Conservation (phyloP, 2,329 filamentous ascomycete genomes). For the Colletotrichum gigasporum region DNA sequence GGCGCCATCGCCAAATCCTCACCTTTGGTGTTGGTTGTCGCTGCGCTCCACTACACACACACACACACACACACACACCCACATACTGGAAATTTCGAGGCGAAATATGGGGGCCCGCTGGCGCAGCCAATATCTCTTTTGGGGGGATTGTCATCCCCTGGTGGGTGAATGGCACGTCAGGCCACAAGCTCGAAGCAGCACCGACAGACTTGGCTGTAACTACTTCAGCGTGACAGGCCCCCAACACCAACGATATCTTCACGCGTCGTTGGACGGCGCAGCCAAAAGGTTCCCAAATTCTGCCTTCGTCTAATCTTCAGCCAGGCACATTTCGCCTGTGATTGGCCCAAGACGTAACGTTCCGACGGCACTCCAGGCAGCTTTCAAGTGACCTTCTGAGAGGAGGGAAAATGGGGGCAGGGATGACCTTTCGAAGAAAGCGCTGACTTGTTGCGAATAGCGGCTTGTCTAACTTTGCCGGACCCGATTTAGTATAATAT, state of each 20-base stretch:
- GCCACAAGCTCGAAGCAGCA: not conserved
- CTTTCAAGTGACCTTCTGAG: not conserved
- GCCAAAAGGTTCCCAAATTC: not conserved
- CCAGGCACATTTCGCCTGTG: no score
- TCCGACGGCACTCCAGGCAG: not conserved
- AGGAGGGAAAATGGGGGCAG: not conserved
- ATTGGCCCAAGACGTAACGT: not conserved
- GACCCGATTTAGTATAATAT: conserved; percentile 19
- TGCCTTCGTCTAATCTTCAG: no score
- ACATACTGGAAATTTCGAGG: no score
- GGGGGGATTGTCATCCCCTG: not conserved
- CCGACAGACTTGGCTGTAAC: not conserved
- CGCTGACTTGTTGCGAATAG: not conserved
- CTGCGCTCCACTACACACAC: not conserved
- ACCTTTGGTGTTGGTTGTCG: conserved; percentile 6
- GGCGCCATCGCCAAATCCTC: conserved; percentile 20
- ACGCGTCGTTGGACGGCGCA: not conserved
- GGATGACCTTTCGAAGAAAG: not conserved
- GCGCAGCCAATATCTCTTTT: not conserved
- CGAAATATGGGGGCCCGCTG: no score
- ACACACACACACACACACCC: no score
- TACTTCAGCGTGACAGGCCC: conserved; percentile 11
- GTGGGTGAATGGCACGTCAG: conserved; percentile 4
- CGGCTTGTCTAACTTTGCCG: not conserved
- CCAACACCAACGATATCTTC: not conserved